phyloP scores from a whole-genome alignment of 495 filamentous ascomycete species.

The Aspergillus wentii region DNA sequence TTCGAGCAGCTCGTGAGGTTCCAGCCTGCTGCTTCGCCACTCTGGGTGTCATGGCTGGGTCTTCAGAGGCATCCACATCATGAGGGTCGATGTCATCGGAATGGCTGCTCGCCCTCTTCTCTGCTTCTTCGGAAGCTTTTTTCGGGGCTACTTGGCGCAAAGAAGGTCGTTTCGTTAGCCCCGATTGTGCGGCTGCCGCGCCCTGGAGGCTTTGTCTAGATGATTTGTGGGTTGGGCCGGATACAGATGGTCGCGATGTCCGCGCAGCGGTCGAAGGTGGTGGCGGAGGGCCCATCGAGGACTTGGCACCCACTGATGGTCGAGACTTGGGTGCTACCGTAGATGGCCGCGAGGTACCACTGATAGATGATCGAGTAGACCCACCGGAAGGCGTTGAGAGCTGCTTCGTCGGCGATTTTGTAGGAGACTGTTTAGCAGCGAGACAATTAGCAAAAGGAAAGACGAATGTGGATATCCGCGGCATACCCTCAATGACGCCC shows the following conservation, averaged over 20 bases:
- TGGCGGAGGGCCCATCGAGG: conserved; percentile 64
- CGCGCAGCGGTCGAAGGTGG: conserved; percentile 24
- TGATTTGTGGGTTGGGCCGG: conserved; percentile 25
- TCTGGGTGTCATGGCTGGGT: conserved; percentile 9
- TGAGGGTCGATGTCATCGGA: conserved; percentile 28
- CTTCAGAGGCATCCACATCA: conserved; percentile 17
- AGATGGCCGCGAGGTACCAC: conserved; percentile 48
- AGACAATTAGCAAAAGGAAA: conserved; percentile 7
- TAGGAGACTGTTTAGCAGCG: conserved; percentile 55
- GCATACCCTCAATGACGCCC: conserved; percentile 59
- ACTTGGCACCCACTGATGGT: conserved; percentile 45
- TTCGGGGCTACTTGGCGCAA: conserved; percentile 25
- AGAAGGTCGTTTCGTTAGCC: conserved; percentile 34
- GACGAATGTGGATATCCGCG: neutral
- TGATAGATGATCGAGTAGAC: conserved; percentile 33
- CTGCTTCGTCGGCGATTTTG: conserved; percentile 78
- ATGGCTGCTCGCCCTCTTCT: conserved; percentile 18
- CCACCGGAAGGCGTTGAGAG: conserved; percentile 54
- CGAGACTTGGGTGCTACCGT: conserved; percentile 46
- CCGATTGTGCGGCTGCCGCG: conserved; percentile 16
- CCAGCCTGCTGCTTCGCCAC: conserved; percentile 27
- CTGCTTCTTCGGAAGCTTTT: conserved; percentile 25
- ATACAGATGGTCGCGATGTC: conserved; percentile 35
- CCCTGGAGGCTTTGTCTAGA: conserved; percentile 31
- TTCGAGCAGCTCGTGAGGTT: conserved; percentile 17